Base-by-base conservation (phyloP, 1,284 basidiomycete species). In the Golubevia sp. region DNA sequence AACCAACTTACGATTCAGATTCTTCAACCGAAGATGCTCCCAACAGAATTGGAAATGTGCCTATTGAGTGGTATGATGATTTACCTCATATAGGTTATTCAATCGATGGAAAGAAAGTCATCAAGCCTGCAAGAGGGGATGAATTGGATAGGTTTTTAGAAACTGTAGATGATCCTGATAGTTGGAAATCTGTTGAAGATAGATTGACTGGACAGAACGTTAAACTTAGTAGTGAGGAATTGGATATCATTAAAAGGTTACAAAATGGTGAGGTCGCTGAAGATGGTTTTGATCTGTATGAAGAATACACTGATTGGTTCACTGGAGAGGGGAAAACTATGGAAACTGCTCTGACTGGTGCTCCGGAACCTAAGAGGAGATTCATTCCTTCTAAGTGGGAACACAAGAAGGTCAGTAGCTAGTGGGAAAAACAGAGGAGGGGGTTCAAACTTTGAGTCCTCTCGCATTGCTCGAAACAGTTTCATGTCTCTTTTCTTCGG, bases 321-420 rank as follows among this genome's bases (percentile, higher is more conserved):
- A 83, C 81, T 0, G 76, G 78, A 24, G 61, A 70, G 30, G 76
- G 74, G 48, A 81, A 76, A 71, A 69, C 77, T 30, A 70, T 71
- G 64, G 66, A 70, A 58, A 82, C 67, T 49, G 73, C 81, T 5
- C 64, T 83, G 49, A 72, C 64, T 18, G 71, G 65, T 26, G 66
- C 74, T 21, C 79, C 81, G 2, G 81, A 83, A 55, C 81, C 81
- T 51, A 83, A 83, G 68, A 65, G 74, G 13, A 66, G 81, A n/a
- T 83, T 83, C 61, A 77, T 83, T 1, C 79, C 79, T 15, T 70
- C 66, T 63, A 83, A 83, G 62, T 82, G 79, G 76, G 81, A 83
- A 70, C 81, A 83, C 74, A 83, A 83, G 67, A 82, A 82, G 71
- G 63, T 56, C 48, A 48, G 60, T 44, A 2, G n/a, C n/a, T n/a